A percentile compares a stretch with the other conserved stretches of the same genome.
phyloP scores from a whole-genome alignment of 108 stramenopile genomes.

The Skeletonema marinoi region DNA sequence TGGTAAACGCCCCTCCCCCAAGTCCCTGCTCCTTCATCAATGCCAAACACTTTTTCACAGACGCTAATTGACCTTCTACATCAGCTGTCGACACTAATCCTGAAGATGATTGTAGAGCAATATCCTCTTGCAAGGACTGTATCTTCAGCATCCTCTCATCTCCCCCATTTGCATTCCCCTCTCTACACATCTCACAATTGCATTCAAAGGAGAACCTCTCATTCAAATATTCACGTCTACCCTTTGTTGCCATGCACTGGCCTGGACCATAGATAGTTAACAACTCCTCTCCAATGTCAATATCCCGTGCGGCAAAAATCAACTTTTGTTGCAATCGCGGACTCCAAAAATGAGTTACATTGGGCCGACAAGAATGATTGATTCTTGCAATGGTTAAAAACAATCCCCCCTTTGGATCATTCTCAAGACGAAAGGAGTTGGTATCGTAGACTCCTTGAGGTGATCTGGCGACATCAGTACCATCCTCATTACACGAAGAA shows the following conservation, averaged over 20 bases:
- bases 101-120: conserved; percentile 10
- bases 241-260: not conserved
- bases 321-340: conserved; percentile 1
- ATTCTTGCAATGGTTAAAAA: conserved; percentile 10
- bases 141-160: conserved; percentile 28
- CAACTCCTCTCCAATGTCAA: conserved; percentile 14
- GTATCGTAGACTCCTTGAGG: conserved; percentile 21
- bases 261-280: conserved; percentile 15
- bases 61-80: not conserved
- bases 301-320: conserved; percentile 15
- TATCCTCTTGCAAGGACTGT: conserved; percentile 16
- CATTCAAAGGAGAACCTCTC: conserved; percentile 28
- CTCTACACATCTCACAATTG: conserved; percentile 25
- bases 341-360: conserved; percentile 18
- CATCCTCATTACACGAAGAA: conserved; percentile 8
- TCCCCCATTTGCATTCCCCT: conserved; percentile 22
- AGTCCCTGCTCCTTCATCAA: conserved; percentile 22
- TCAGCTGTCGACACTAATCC: not conserved
- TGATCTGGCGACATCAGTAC: not conserved
- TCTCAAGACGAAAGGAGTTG: conserved; percentile 11
- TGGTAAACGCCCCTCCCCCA: conserved; percentile 1
- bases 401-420: conserved; percentile 3
- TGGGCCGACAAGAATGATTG: conserved; percentile 16
- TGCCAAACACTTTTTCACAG: not conserved
- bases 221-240: conserved; percentile 12